These are phyloP conservation scores for Ophiosphaerella narmari DNA, from an alignment of 2,329 filamentous ascomycete species.

Conservation along the genomic window DNA sequence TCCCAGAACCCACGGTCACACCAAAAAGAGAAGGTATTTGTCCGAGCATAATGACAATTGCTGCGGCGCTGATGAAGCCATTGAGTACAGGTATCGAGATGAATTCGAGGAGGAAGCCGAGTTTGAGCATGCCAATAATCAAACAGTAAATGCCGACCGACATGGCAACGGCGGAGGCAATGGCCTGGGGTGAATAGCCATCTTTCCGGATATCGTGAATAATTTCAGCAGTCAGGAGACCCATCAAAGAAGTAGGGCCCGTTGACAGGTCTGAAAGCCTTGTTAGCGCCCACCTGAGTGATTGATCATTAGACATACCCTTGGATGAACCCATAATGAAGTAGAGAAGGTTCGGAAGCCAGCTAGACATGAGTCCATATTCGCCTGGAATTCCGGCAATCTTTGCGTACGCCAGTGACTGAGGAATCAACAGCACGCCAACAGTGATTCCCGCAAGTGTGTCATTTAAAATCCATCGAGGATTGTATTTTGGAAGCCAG, in stretches of 20 bases:
- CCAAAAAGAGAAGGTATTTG: conserved; percentile 67
- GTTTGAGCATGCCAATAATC: conserved; percentile 63
- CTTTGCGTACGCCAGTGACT: conserved; percentile 96
- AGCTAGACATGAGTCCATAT: conserved; percentile 88
- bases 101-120: conserved; percentile 69
- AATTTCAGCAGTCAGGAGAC: conserved; percentile 66
- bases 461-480: conserved; percentile 65
- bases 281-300: conserved; percentile 41
- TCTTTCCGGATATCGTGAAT: conserved; percentile 58
- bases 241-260: conserved; percentile 68
- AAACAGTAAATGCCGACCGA: conserved; percentile 67
- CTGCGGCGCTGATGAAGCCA: conserved; percentile 69
- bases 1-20: conserved; percentile 55
- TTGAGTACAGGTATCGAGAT: conserved; percentile 67
- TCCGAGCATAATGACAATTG: conserved; percentile 68
- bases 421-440: conserved; percentile 82
- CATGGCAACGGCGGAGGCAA: conserved; percentile 66
- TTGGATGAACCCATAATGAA: conserved; percentile 85
- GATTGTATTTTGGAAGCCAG: conserved; percentile 67
- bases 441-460: conserved; percentile 69
- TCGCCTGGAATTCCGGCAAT: conserved; percentile 84
- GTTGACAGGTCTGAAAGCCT: conserved; percentile 63
- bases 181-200: conserved; percentile 57
- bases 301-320: conserved; percentile 15
- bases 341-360: conserved; percentile 92